Conservation (phyloP, 2,329 filamentous ascomycete species). For the Aspergillus ochraceus region DNA sequence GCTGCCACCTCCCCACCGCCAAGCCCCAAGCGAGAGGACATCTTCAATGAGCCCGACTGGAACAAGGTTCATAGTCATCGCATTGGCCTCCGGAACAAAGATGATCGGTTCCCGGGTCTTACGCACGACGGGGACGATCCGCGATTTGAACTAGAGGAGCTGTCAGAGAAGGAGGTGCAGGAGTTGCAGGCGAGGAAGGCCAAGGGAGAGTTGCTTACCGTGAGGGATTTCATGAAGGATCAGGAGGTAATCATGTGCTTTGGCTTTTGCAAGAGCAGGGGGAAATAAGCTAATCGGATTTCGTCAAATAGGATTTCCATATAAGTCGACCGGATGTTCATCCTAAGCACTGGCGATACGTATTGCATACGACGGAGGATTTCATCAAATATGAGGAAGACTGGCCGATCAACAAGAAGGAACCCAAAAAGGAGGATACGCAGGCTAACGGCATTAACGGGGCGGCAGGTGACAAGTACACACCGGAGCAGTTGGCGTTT, state of each 20-base stretch:
- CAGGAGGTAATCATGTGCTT: conserved; percentile 20
- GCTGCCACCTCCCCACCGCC: conserved; percentile 26
- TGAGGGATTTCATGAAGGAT: conserved; percentile 27
- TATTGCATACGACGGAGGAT: conserved; percentile 51
- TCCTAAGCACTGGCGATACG: conserved; percentile 49
- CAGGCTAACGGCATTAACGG: background rate
- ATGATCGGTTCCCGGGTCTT: conserved; percentile 40
- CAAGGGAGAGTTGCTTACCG: conserved; percentile 25
- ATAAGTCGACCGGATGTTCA: conserved; percentile 45
- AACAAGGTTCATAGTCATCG: conserved; percentile 37
- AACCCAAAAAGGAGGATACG: conserved; percentile 22
- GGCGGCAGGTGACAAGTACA: conserved; percentile 31
- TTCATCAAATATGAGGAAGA: conserved; percentile 50
- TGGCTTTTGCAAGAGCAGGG: too few species aligned
- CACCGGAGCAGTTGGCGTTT: conserved; percentile 47
- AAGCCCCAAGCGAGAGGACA: conserved; percentile 27
- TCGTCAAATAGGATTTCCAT: conserved; percentile 41
- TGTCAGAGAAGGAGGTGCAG: conserved; percentile 26
- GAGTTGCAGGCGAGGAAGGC: conserved; percentile 26
- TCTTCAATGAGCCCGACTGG: conserved; percentile 48
- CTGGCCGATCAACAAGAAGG: conserved; percentile 48
- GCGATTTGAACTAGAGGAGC: conserved; percentile 21
- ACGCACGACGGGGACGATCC: conserved; percentile 36
- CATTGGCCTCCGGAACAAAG: conserved; percentile 40
- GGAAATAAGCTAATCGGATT: too few species aligned